Percentiles rank a stretch among this genome's conserved stretches.
These are phyloP conservation scores for Viola odorata DNA, from an alignment of 345 rosid species.

Conservation along the genomic window DNA sequence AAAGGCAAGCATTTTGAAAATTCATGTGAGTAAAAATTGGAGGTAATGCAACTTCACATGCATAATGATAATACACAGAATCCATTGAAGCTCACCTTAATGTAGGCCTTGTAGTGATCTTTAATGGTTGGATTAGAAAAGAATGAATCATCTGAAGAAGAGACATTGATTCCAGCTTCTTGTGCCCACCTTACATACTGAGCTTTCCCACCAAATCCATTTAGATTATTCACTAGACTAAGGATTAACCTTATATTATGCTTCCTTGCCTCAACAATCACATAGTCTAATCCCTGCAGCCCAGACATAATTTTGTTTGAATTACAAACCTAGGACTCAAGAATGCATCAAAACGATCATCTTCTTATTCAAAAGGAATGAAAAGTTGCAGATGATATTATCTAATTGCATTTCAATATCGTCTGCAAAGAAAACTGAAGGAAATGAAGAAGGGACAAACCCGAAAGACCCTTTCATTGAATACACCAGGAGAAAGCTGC, in stretches of 20 bases:
- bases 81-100: constrained; percentile 23
- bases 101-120: constrained; percentile 30
- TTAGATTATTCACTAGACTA: constrained; percentile 44
- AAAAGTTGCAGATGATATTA: no score
- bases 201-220: constrained; percentile 47
- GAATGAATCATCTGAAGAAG: constrained; percentile 28
- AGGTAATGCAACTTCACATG: no score
- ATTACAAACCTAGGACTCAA: background rate
- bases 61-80: no score
- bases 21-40: no score
- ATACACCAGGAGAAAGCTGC: constrained; percentile 46
- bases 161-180: constrained; percentile 29
- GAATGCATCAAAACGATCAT: background rate
- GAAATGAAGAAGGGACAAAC: background rate
- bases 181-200: constrained; percentile 44
- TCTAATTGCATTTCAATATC: no score
- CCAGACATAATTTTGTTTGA: background rate
- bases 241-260: constrained; percentile 35
- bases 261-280: constrained; percentile 42
- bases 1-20: no score
- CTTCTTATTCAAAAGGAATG: no score
- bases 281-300: constrained; percentile 38
- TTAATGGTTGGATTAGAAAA: constrained; percentile 28
- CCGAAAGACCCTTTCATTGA: constrained; percentile 10
- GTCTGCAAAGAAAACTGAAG: background rate